These are phyloP conservation scores for Coemansia sp. DNA, from an alignment of 192 early-diverging fungal species.

Conservation along the genomic window DNA sequence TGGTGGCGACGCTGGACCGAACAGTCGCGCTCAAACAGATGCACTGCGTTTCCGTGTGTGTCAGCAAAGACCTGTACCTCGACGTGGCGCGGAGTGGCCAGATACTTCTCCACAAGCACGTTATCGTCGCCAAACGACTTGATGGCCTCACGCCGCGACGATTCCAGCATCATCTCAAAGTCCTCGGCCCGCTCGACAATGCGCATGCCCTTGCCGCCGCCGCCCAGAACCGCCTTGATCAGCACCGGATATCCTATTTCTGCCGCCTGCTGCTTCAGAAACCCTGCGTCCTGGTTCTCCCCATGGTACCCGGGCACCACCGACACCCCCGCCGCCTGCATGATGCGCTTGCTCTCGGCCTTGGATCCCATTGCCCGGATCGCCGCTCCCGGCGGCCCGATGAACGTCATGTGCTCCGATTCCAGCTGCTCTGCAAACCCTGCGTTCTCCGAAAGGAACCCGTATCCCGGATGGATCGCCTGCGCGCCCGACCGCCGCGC, in stretches of 20 bases:
- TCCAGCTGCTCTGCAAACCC: slow-evolving; percentile 78
- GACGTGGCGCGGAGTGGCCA: slow-evolving; percentile 84
- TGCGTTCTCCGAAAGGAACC: slow-evolving; percentile 93
- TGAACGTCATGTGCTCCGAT: slow-evolving; percentile 72
- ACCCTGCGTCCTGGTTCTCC: slow-evolving; percentile 72
- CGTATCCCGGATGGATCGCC: slow-evolving; percentile 97
- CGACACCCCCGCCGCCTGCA: slow-evolving; percentile 84
- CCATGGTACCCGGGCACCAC: slow-evolving; percentile 96
- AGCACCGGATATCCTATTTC: slow-evolving; percentile 93
- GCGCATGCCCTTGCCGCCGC: slow-evolving; percentile 97
- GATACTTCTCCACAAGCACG: slow-evolving; percentile 91
- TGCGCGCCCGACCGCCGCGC: slow-evolving; percentile 74
- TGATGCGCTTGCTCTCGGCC: slow-evolving; percentile 90
- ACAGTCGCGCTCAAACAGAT: slow-evolving; percentile 96
- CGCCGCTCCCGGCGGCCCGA: slow-evolving; percentile 85
- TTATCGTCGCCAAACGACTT: slow-evolving; percentile 90
- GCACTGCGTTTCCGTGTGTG: slow-evolving; percentile 79
- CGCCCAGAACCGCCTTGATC: slow-evolving; percentile 97
- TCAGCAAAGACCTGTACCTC: slow-evolving; percentile 98
- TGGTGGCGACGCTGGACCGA: slow-evolving; percentile 93
- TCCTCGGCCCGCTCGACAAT: slow-evolving; percentile 77
- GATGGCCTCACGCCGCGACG: slow-evolving; percentile 79
- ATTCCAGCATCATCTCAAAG: slow-evolving; percentile 84
- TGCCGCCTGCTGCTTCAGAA: slow-evolving; percentile 70
- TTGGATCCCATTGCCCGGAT: slow-evolving; percentile 95